Base-by-base conservation (phyloP, 2,329 filamentous ascomycete species). In the Aspergillus viridinutans region DNA sequence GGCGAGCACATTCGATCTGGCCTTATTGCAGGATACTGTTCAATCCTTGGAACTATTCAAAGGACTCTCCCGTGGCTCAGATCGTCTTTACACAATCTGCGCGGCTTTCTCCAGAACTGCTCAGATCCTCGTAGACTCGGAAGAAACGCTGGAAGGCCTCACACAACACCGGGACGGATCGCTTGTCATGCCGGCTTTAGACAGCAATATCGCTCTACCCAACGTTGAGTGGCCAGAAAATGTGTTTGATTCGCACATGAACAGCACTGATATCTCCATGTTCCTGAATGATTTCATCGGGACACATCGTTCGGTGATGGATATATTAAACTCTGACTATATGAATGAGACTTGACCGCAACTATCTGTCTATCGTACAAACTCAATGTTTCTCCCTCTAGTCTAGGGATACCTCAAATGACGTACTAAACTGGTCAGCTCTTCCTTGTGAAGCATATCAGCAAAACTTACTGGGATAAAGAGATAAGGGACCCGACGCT, bases 401-500 rank as follows among this genome's bases (percentile, higher is more conserved):
- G 14, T 17, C 45, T 21, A 32, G 21, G 3, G 6, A 20, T n/a
- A 1, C 4, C 1, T 58, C 40, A 61, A 49, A 64, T 54, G 42
- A 64, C 56, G 51, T 64, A 62, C 62, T 64, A 21, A 20, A 7
- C 14, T 9, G 12, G 49, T 62, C 56, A 60, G 50, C 52, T 50
- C 21, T 17, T 17, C 32, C 4, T 14, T 49, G 8, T 4, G 12
- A 23, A 10, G 7, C 3, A 21, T 3, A 3, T 21, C 20, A 23
- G 12, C 4, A 1, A 2, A 48, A 65, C 80, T 74, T 67, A 82
- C 82, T 54, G 90, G 90, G 76, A 95, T 91, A 72, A 94, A 94
- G 47, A 94, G 78, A 72, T 90, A 92, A 35, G 90, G 90, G 40
- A 92, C 90, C 70, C 82, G 80, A 74, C 81, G 84, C 79, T 90